phyloP scores from a whole-genome alignment of 345 rosid genomes.

The Salix caprea region DNA sequence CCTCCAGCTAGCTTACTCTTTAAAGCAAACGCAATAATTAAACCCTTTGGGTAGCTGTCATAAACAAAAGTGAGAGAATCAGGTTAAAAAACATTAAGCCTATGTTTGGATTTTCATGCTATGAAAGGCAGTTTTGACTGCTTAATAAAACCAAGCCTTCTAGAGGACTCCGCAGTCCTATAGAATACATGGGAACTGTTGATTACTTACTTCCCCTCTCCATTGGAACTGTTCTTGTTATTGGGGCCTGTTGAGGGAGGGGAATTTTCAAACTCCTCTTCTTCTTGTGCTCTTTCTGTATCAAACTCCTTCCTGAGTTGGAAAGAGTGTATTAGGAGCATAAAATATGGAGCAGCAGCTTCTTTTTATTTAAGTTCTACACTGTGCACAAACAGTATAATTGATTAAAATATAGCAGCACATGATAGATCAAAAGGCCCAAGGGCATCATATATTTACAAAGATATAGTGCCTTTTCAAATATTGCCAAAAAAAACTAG shows the following conservation, averaged over 20 bases:
- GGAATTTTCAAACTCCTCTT: conserved; percentile 40
- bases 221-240: conserved; percentile 40
- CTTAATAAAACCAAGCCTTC: too few relatives aligned
- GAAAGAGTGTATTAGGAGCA: not conserved
- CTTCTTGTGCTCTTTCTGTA: conserved; percentile 51
- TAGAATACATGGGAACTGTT: not conserved
- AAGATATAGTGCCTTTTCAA: not conserved
- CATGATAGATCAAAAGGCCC: not conserved
- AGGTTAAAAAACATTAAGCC: conserved; percentile 6
- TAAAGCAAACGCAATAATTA: conserved; percentile 74
- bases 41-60: conserved; percentile 78
- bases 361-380: not conserved
- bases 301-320: conserved; percentile 80
- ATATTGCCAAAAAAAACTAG: not conserved
- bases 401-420: not conserved
- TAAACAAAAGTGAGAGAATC: conserved; percentile 11
- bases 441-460: not conserved
- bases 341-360: not conserved
- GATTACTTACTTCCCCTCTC: conserved; percentile 48
- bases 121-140: too few relatives aligned
- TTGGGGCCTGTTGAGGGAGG: conserved; percentile 35
- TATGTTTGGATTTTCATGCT: too few relatives aligned
- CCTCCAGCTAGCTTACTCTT: conserved; percentile 44
- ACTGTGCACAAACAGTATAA: not conserved
- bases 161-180: not conserved